phyloP scores from a whole-genome alignment of 2,329 filamentous ascomycete species.

The Penicillium palitans region DNA sequence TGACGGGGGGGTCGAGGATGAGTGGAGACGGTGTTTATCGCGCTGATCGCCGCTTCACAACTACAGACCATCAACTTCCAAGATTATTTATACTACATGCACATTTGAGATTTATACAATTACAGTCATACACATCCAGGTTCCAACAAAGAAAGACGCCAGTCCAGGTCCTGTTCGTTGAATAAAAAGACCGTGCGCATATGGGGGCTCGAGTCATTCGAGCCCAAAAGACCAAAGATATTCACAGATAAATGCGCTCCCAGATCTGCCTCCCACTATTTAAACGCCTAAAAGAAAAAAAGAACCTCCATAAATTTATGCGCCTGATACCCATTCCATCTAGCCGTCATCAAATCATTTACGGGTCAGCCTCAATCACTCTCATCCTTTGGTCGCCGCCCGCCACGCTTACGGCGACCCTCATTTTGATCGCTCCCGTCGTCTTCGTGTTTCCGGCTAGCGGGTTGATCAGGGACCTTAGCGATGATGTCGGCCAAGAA shows the following conservation, averaged over 20 bases:
- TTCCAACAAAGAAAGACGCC: background rate
- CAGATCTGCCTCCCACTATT: constrained; percentile 16
- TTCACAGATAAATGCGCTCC: constrained; percentile 31
- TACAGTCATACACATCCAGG: background rate
- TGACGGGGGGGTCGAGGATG: constrained; percentile 16
- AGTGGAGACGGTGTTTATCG: constrained; percentile 26
- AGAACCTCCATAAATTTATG: constrained; percentile 12
- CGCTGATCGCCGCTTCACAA: constrained; percentile 16
- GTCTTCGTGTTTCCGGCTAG: constrained; percentile 45
- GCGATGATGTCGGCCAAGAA: constrained; percentile 88
- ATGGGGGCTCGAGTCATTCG: background rate
- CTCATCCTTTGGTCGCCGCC: constrained; percentile 44
- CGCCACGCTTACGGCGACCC: constrained; percentile 49
- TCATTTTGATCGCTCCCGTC: constrained; percentile 49
- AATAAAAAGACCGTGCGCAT: background rate
- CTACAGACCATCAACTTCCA: too few species aligned
- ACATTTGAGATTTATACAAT: background rate
- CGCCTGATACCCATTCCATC: constrained; percentile 24
- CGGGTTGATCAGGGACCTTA: constrained; percentile 70
- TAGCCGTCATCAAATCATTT: constrained; percentile 25
- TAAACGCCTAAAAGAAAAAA: constrained; percentile 10
- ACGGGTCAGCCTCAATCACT: constrained; percentile 30
- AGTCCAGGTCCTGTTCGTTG: background rate
- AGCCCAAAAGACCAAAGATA: constrained; percentile 18
- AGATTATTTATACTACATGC: background rate